phyloP scores from a whole-genome alignment of 768 basidiomycete species.

The Myochromella boudieri region DNA sequence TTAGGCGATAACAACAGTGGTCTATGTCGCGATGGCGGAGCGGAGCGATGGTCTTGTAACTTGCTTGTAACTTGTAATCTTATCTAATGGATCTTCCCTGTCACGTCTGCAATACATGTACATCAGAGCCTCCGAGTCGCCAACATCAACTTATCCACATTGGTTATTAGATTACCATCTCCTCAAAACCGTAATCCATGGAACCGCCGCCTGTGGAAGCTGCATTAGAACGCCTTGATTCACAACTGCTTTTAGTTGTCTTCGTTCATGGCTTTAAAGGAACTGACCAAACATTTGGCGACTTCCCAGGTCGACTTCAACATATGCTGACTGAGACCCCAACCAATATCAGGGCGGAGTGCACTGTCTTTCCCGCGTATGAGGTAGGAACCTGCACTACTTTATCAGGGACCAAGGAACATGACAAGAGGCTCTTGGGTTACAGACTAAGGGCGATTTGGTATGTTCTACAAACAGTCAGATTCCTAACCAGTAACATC shows the following conservation, averaged over 20 bases:
- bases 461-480: conserved; percentile 40
- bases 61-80: too few relatives aligned
- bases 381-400: conserved; percentile 49
- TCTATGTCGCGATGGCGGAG: too few relatives aligned
- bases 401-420: background rate
- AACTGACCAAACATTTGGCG: conserved; percentile 66
- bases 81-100: too few relatives aligned
- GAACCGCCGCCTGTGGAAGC: too few relatives aligned
- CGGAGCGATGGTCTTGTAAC: too few relatives aligned
- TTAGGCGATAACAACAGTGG: too few relatives aligned
- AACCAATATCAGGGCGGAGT: conserved; percentile 58
- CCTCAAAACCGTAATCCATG: too few relatives aligned
- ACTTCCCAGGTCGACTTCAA: conserved; percentile 77
- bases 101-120: too few relatives aligned
- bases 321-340: conserved; percentile 74
- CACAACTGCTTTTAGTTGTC: conserved; percentile 62
- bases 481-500: conserved; percentile 4
- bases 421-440: conserved; percentile 1
- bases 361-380: conserved; percentile 84
- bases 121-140: too few relatives aligned
- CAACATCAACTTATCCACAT: too few relatives aligned
- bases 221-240: too few relatives aligned
- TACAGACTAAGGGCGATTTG: conserved; percentile 85
- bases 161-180: too few relatives aligned
- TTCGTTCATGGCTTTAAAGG: conserved; percentile 80